Base-by-base conservation (phyloP, 441 rosid genomes). In the Omphalea diandra region DNA sequence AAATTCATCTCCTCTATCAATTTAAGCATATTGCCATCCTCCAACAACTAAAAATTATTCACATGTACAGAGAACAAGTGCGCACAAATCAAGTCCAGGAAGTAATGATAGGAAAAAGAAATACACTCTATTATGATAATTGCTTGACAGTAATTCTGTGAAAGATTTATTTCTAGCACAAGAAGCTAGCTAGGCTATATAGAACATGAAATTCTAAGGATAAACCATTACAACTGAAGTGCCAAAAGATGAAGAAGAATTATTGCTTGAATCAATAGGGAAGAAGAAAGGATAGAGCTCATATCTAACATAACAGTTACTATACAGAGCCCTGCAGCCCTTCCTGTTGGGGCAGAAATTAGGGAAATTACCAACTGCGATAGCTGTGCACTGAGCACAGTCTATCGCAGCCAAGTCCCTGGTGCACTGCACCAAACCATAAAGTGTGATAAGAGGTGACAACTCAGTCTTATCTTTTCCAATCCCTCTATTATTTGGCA, bases 221-320 rank as follows among this genome's bases (percentile, higher is more conserved):
- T 58, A 33, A 68, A 76, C 72, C 31, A 65, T 60, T 55, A 5
- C 62, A 66, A 38, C 46, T 58, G 73, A 33, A 53, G 52, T 61
- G 36, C 11, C 73, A 65, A 44, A 26, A 17, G 56, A 6, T 18
- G 54, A 27, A 18, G 67, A 44, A 17, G 67, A 33, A 57, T 81
- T 66, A 53, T 32, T 70, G 52, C 58, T 29, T 2, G 83, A 68
- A 76, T 86, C 88, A 58, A 87, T 82, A 43, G 90, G 94, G 75
- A 79, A 88, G 81, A 84, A 91, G 73, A 88, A 91, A 6, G 93
- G 97, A 73, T 87, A 89, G 50, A 87, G 83, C 74, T 87, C 91
- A 35, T 89, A 92, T 29, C 96, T 86, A 36, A 81, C 82, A 53
- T 87, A 88, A 54, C 93, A 92, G 69, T 89, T 90, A 53, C 85